Conservation (phyloP, 2,329 filamentous ascomycete species). For the Paradendryphiella salina region DNA sequence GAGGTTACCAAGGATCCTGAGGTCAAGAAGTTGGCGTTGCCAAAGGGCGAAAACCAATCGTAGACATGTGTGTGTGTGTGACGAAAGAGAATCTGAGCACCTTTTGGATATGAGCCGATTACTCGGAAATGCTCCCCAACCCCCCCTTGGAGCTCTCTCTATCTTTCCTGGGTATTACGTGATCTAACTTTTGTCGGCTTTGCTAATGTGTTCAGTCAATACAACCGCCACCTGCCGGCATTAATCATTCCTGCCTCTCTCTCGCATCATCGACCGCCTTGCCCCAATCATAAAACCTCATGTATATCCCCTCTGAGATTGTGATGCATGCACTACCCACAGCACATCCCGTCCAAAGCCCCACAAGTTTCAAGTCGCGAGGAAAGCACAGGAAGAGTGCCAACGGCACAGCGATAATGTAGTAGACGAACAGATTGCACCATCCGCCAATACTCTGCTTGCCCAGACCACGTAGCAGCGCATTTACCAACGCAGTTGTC, state of each 20-base stretch:
- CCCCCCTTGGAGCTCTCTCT: background rate
- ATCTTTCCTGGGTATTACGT: background rate
- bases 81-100: background rate
- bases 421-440: slow-evolving; percentile 46
- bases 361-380: slow-evolving; percentile 41
- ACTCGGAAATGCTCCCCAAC: too few relatives aligned
- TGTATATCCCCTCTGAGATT: slow-evolving; percentile 39
- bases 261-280: slow-evolving; percentile 39
- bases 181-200: background rate
- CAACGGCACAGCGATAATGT: slow-evolving; percentile 45
- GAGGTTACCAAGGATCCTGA: slow-evolving; percentile 55
- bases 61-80: background rate
- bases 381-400: slow-evolving; percentile 44
- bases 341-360: slow-evolving; percentile 46
- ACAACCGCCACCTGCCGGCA: background rate
- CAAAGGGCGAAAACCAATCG: slow-evolving; percentile 5
- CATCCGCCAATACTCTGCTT: slow-evolving; percentile 47
- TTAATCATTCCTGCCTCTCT: slow-evolving; percentile 30
- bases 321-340: slow-evolving; percentile 42
- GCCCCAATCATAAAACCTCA: slow-evolving; percentile 38
- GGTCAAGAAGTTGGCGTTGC: slow-evolving; percentile 58
- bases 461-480: slow-evolving; percentile 44
- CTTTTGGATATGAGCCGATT: too few relatives aligned
- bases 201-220: background rate
- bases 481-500: slow-evolving; percentile 44